Evolutionary conservation across 2,329 filamentous ascomycete genomes (phyloP).

Genomic region (Colletotrichum sp.): DNA sequence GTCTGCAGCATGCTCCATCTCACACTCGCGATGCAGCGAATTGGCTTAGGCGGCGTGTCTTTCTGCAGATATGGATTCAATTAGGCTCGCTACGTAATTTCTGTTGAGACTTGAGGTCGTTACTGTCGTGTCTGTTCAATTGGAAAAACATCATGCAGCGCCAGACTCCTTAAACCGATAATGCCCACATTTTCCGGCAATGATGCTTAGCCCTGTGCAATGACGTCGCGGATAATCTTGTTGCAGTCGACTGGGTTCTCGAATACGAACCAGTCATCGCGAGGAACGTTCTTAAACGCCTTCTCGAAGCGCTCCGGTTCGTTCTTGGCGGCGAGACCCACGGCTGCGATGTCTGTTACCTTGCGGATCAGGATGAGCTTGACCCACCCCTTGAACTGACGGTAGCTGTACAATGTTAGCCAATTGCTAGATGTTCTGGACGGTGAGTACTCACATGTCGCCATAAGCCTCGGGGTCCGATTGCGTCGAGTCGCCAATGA

Average conservation of each 20-base stretch:
- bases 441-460: constrained; percentile 62
- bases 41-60: neutral
- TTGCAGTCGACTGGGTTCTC: constrained; percentile 74
- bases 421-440: accelerated
- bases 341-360: constrained; percentile 73
- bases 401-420: constrained; percentile 47
- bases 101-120: neutral
- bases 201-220: constrained; percentile 8
- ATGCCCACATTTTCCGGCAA: neutral
- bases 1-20: neutral
- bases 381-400: constrained; percentile 76
- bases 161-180: neutral
- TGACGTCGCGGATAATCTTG: constrained; percentile 37
- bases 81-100: constrained; percentile 1
- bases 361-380: constrained; percentile 85
- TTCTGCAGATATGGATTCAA: neutral
- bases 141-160: neutral
- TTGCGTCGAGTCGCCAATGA: constrained; percentile 90
- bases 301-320: constrained; percentile 78
- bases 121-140: neutral
- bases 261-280: constrained; percentile 80
- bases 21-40: neutral
- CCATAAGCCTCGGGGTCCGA: constrained; percentile 90
- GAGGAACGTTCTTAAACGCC: constrained; percentile 79
- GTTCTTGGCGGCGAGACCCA: constrained; percentile 76